Evolutionary conservation across 2,329 filamentous ascomycete species (phyloP).

Genomic region (Chrysoporthe austroafricana): DNA sequence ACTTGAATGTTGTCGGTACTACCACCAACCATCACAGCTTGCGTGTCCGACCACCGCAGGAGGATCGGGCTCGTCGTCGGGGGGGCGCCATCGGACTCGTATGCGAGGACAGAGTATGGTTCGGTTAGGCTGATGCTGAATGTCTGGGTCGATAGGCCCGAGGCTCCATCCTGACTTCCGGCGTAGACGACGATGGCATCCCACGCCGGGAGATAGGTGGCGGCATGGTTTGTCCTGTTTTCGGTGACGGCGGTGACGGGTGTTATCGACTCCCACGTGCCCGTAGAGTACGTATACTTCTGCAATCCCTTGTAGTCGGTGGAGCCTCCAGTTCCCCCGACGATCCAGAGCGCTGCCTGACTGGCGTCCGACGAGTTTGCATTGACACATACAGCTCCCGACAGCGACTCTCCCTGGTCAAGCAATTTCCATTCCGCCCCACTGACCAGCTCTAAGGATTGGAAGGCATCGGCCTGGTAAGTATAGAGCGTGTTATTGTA

Average conservation of each 20-base stretch:
- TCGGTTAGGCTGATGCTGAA: constrained; percentile 71
- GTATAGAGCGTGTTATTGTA: constrained; percentile 83
- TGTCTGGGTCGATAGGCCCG: constrained; percentile 68
- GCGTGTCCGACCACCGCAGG: constrained; percentile 71
- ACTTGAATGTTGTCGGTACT: constrained; percentile 66
- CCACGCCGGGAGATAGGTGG: constrained; percentile 71
- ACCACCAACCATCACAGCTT: constrained; percentile 78
- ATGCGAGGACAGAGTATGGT: constrained; percentile 67
- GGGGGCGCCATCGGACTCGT: constrained; percentile 58
- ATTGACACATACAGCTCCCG: constrained; percentile 77
- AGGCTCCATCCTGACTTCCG: constrained; percentile 66
- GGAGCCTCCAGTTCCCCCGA: constrained; percentile 69
- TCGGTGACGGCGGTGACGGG: constrained; percentile 58
- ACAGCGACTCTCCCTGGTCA: constrained; percentile 69
- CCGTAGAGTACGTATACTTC: constrained; percentile 59
- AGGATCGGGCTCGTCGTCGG: constrained; percentile 72
- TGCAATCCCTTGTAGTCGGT: constrained; percentile 75
- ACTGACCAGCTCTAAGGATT: constrained; percentile 69
- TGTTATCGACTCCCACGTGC: constrained; percentile 55
- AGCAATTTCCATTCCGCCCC: constrained; percentile 75
- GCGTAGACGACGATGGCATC: constrained; percentile 80
- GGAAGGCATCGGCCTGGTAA: constrained; percentile 75
- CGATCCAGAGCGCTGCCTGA: constrained; percentile 72
- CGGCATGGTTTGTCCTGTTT: constrained; percentile 75
- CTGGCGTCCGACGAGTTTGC: constrained; percentile 62